These are phyloP conservation scores for Schoenoplectus tabernaemontani DNA, from an alignment of 202 grass and related monocot genomes.

Conservation along the genomic window DNA sequence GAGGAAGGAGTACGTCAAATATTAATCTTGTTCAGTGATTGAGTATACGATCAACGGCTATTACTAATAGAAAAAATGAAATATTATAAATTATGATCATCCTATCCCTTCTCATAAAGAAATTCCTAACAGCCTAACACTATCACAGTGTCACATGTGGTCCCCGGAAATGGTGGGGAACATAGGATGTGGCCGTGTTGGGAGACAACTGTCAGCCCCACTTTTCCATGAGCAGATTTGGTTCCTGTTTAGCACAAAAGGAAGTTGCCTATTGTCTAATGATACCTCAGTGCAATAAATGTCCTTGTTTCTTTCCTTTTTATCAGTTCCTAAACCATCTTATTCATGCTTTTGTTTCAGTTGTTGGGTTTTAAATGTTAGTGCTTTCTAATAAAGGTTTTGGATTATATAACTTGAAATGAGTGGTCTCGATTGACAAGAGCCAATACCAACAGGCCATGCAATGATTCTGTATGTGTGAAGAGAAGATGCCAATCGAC, in stretches of 20 bases:
- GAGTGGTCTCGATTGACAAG: neutral
- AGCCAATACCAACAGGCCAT: neutral
- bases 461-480: neutral
- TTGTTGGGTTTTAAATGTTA: neutral
- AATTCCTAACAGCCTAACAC: no score
- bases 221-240: neutral
- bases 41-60: no score
- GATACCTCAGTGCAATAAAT: neutral
- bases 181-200: neutral
- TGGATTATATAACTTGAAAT: neutral
- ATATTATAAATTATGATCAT: no score
- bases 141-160: neutral
- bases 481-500: neutral
- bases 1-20: no score
- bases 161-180: neutral
- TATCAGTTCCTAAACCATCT: neutral
- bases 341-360: neutral
- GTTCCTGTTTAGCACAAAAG: neutral
- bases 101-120: no score
- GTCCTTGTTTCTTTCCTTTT: neutral
- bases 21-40: no score
- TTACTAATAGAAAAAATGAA: no score
- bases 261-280: neutral
- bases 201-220: slow-evolving; percentile 11
- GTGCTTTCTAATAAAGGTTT: neutral